Evolutionary conservation across 768 basidiomycete genomes (phyloP), one percentile per base, ranked within the genome.

Genomic region (Tephrocybe sp.): DNA sequence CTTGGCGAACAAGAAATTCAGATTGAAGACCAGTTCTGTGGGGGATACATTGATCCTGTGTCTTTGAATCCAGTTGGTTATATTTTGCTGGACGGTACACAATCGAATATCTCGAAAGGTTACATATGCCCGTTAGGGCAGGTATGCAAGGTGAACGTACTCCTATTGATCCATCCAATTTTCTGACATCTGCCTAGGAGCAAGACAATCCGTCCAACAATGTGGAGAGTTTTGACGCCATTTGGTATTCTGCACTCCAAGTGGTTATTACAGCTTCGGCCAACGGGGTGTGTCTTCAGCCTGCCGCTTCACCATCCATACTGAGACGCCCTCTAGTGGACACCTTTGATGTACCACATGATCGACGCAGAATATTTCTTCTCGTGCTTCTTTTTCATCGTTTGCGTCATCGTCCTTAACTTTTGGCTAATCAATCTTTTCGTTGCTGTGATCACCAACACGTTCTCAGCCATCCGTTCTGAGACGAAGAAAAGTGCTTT

Each of bases 361-460:
- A 89, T 97, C 64, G 90, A 93, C 60, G 76, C 94, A 0, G 96
- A 98, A 63, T 95, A 86, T 68, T 90, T 88, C 64, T 70, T 86
- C n/a, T 90, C 93, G 1, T 87, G 81, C 55, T 73, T 94, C 52
- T 98, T 91, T 72, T 97, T 91, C 73, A 86, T 98, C 54, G 69
- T 84, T 25, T 86, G 85, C 48, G 73, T 98, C 54, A 72, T 98
- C 57, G 79, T 97, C 20, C 77, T 98, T 59, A 96, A 98, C 67
- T 92, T 97, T 65, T 93, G 91, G 91, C 76, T 96, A 51, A 86
- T 95, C 75, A 93, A 94, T 65, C 68, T 97, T 38, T 89, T 95
- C 64, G 91, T 97, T 50, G 94, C 95, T 15, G 93, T 97, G n/a
- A 95, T 96, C 56, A 92, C 93, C 24, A 89, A 93, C 62, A 90